These are phyloP conservation scores for Talaromyces albobiverticillius DNA, from an alignment of 2,329 filamentous ascomycete species.

Conservation along the genomic window DNA sequence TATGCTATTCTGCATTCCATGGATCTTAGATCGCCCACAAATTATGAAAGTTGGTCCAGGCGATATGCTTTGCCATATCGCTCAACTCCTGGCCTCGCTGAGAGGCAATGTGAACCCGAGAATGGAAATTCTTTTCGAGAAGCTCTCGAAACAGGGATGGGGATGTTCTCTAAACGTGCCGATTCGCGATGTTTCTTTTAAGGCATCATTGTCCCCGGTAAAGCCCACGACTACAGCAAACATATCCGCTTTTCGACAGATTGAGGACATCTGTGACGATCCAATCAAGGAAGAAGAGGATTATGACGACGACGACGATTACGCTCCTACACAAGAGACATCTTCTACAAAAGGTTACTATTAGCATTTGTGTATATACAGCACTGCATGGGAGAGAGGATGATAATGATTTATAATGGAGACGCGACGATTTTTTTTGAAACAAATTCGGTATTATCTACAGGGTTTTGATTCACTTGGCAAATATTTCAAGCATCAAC, in stretches of 20 bases:
- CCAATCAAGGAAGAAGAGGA: background rate
- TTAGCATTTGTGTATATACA: background rate
- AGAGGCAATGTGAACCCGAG: conserved; percentile 14
- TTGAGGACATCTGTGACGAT: conserved; percentile 1
- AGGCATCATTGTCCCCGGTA: background rate
- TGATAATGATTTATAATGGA: background rate
- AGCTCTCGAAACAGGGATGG: conserved; percentile 11
- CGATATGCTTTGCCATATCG: conserved; percentile 13
- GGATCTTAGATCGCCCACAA: conserved; percentile 11
- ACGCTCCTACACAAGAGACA: background rate
- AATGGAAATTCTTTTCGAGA: conserved; percentile 15
- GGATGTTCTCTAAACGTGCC: conserved; percentile 2
- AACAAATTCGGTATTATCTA: too few relatives aligned
- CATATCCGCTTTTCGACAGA: conserved; percentile 1
- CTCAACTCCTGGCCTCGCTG: conserved; percentile 9
- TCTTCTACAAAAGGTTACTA: background rate
- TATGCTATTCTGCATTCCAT: conserved; percentile 13
- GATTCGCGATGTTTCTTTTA: background rate
- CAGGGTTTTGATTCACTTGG: too few relatives aligned
- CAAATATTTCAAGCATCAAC: too few relatives aligned
- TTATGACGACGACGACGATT: background rate
- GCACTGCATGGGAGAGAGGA: background rate
- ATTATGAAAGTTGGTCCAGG: conserved; percentile 12
- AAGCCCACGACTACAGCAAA: background rate
- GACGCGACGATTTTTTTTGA: too few relatives aligned